phyloP scores from a whole-genome alignment of 257 asterid genomes.

The Vinca minor region DNA sequence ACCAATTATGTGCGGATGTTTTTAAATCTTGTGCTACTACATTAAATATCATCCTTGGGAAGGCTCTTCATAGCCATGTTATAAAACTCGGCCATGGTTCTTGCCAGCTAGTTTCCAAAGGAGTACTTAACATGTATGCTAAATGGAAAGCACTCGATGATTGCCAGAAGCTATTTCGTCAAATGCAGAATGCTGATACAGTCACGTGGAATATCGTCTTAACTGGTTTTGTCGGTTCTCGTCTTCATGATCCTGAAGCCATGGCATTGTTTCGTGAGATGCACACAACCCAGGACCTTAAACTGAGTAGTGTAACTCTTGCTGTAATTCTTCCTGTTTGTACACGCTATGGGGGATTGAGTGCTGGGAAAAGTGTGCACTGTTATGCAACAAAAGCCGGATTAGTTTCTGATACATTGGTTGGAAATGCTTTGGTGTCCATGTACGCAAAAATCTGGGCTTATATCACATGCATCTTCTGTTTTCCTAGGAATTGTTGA shows the following conservation, averaged over 20 bases:
- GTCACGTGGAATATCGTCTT: slow-evolving; percentile 72
- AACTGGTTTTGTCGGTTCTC: slow-evolving; percentile 56
- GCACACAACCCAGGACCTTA: slow-evolving; percentile 28
- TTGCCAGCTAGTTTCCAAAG: slow-evolving; percentile 46
- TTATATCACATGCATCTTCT: slow-evolving; percentile 43
- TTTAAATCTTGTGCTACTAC: slow-evolving; percentile 54
- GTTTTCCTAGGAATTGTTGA: slow-evolving; percentile 47
- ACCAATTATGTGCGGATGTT: slow-evolving; percentile 40
- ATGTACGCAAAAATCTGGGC: slow-evolving; percentile 72
- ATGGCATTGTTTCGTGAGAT: slow-evolving; percentile 38
- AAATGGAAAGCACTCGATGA: slow-evolving; percentile 60
- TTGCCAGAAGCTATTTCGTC: slow-evolving; percentile 44
- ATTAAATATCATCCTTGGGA: slow-evolving; percentile 38
- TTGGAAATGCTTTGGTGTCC: slow-evolving; percentile 68
- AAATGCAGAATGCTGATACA: slow-evolving; percentile 33
- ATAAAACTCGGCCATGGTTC: slow-evolving; percentile 51
- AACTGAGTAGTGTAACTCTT: slow-evolving; percentile 50
- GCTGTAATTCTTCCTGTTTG: slow-evolving; percentile 67
- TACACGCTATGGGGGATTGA: slow-evolving; percentile 36
- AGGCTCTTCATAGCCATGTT: slow-evolving; percentile 46
- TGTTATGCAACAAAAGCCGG: slow-evolving; percentile 53
- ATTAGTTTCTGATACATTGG: slow-evolving; percentile 57
- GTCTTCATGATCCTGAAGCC: slow-evolving; percentile 40
- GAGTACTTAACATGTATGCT: slow-evolving; percentile 78
- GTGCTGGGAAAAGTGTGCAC: slow-evolving; percentile 49